Evolutionary conservation across 345 rosid genomes (phyloP).

Genomic region (Cochlearia excelsa): DNA sequence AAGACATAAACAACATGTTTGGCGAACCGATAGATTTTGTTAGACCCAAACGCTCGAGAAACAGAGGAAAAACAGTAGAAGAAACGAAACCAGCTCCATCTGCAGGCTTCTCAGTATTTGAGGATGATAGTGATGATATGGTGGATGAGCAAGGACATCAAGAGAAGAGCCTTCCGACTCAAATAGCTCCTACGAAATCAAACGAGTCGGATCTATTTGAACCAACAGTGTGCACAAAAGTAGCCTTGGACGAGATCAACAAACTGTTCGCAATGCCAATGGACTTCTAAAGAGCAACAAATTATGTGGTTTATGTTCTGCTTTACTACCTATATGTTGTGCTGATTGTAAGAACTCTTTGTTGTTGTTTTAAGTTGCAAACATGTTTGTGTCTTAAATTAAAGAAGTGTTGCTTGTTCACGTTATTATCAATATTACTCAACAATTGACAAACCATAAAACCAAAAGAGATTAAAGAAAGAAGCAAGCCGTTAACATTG

Average conservation of each 20-base stretch:
- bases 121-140: constrained; percentile 59
- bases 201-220: constrained; percentile 58
- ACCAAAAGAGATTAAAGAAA: background rate
- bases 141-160: constrained; percentile 53
- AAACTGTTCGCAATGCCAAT: constrained; percentile 80
- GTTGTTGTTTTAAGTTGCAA: constrained; percentile 15
- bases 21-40: constrained; percentile 93
- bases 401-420: constrained; percentile 20
- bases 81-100: constrained; percentile 33
- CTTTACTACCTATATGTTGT: constrained; percentile 16
- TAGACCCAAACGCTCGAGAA: constrained; percentile 61
- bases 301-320: constrained; percentile 1
- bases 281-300: constrained; percentile 51
- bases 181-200: constrained; percentile 35
- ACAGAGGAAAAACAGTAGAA: constrained; percentile 45
- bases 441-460: constrained; percentile 23
- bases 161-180: constrained; percentile 24
- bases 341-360: constrained; percentile 8
- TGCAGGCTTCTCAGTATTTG: constrained; percentile 69
- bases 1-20: constrained; percentile 88
- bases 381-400: constrained; percentile 15
- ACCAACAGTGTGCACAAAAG: constrained; percentile 79
- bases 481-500: background rate
- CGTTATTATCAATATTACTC: constrained; percentile 29
- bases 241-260: constrained; percentile 83